phyloP scores from a whole-genome alignment of 2,329 filamentous ascomycete species.

The Exserohilum rostratum region DNA sequence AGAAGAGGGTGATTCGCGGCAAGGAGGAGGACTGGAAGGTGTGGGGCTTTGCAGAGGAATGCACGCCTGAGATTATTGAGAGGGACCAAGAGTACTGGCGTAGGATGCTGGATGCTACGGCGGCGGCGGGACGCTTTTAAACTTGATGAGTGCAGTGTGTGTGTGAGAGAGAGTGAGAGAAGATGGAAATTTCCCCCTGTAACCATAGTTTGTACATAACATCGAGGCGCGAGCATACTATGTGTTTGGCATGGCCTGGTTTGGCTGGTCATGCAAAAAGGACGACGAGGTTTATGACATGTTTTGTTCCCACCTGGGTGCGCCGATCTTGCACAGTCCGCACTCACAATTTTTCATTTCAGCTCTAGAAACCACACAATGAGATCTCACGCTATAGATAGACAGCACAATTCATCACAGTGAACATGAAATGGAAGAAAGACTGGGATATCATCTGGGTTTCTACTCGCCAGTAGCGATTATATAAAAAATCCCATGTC shows the following conservation, averaged over 20 bases:
- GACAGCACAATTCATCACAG: no score
- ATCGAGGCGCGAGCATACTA: background rate
- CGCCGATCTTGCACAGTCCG: background rate
- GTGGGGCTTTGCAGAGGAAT: slow-evolving; percentile 67
- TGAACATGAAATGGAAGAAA: background rate
- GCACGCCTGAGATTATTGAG: slow-evolving; percentile 37
- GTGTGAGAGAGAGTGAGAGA: background rate
- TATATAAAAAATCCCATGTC: background rate
- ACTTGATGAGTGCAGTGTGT: background rate
- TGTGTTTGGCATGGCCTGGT: background rate
- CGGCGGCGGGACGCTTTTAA: slow-evolving; percentile 18
- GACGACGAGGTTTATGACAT: background rate
- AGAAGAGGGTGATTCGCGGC: slow-evolving; percentile 56
- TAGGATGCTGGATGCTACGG: slow-evolving; percentile 25
- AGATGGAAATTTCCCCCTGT: slow-evolving; percentile 10
- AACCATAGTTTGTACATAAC: slow-evolving; percentile 21
- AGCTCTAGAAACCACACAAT: background rate
- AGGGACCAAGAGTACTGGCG: slow-evolving; percentile 32
- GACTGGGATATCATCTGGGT: slow-evolving; percentile 5
- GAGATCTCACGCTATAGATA: no score
- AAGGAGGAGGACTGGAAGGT: slow-evolving; percentile 64
- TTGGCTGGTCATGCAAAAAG: background rate
- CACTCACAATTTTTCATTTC: background rate
- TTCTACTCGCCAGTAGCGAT: slow-evolving; percentile 6
- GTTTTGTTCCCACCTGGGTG: background rate